Percentiles rank a stretch among this genome's conserved stretches.
Evolutionary conservation across 495 filamentous ascomycete genomes (phyloP).

Genomic region (Lophiostoma macrostomum): DNA sequence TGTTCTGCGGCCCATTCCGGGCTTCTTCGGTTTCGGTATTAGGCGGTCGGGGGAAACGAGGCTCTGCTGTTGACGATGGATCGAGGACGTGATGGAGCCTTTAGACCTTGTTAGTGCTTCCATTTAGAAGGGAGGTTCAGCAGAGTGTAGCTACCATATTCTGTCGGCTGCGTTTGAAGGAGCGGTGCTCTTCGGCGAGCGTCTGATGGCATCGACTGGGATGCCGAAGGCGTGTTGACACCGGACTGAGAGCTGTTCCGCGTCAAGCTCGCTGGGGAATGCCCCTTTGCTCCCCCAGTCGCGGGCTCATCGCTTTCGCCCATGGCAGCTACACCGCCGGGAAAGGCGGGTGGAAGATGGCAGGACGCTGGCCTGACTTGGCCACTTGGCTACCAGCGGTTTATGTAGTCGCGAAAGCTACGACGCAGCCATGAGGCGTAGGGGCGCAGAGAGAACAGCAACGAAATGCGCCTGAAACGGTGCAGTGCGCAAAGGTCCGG

Average conservation of each 20-base stretch:
- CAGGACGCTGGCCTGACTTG: slow-evolving; percentile 18
- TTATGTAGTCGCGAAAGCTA: slow-evolving; percentile 16
- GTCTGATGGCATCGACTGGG: too few relatives aligned
- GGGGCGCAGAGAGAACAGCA: not conserved
- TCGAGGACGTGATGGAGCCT: slow-evolving; percentile 30
- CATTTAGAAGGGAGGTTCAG: not conserved
- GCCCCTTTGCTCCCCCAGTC: slow-evolving; percentile 9
- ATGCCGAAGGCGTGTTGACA: slow-evolving; percentile 1
- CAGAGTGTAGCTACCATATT: slow-evolving; percentile 17
- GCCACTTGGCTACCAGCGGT: slow-evolving; percentile 3
- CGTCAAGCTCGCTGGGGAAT: too few relatives aligned
- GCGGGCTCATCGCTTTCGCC: slow-evolving; percentile 21
- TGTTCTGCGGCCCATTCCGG: slow-evolving; percentile 63
- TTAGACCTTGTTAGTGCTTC: slow-evolving; percentile 1
- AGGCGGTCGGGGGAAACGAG: slow-evolving; percentile 20
- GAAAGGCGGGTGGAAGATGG: not conserved
- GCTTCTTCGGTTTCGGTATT: slow-evolving; percentile 59
- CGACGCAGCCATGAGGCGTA: slow-evolving; percentile 1
- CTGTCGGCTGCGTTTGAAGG: slow-evolving; percentile 14
- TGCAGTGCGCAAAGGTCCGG: not conserved
- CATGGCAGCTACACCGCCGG: slow-evolving; percentile 16
- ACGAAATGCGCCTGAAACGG: slow-evolving; percentile 2
- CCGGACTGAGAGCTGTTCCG: slow-evolving; percentile 7
- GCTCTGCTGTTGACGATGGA: slow-evolving; percentile 16
- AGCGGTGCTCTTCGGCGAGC: slow-evolving; percentile 23